A percentile compares a stretch with the other conserved stretches of the same genome.
These are phyloP conservation scores for Malus hybrid DNA, from an alignment of 331 rosid species.

Conservation along the genomic window DNA sequence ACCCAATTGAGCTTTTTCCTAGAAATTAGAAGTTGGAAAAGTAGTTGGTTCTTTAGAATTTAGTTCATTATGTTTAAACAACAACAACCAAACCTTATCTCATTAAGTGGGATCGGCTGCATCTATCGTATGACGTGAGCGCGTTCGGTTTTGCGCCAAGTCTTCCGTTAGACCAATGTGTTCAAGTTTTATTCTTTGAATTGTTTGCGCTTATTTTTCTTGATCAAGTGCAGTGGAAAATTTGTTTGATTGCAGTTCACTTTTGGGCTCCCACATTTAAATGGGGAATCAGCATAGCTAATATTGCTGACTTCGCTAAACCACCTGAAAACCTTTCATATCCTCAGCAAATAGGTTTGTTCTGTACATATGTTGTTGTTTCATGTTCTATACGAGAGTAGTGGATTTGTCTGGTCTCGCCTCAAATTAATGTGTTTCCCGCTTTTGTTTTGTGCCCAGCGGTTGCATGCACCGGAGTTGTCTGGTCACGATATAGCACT, in stretches of 20 bases:
- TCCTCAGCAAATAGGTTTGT: slow-evolving; percentile 69
- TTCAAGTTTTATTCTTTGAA: too few species aligned
- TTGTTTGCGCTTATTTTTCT: background rate
- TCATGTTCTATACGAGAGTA: background rate
- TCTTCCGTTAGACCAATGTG: background rate
- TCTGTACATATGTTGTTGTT: background rate
- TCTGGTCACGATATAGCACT: slow-evolving; percentile 48
- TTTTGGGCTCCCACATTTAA: slow-evolving; percentile 99
- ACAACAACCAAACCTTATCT: too few species aligned
- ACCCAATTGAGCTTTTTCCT: background rate
- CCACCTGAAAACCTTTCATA: slow-evolving; percentile 92
- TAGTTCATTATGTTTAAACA: background rate
- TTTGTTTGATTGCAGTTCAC: slow-evolving; percentile 56
- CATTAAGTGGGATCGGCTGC: too few species aligned
- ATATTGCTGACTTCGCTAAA: slow-evolving; percentile 81
- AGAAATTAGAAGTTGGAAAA: background rate
- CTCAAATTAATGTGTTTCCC: background rate
- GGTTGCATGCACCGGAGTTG: slow-evolving; percentile 35
- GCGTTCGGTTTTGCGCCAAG: too few species aligned
- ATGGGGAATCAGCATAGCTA: slow-evolving; percentile 99
- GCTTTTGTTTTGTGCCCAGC: slow-evolving; percentile 13
- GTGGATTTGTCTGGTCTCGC: too few species aligned
- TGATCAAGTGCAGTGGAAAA: background rate
- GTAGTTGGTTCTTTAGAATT: background rate
- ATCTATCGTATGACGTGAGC: too few species aligned